Evolutionary conservation across 1,284 basidiomycete species (phyloP), one percentile per base, ranked within the genome.

Genomic region (Heliocybe sulcata): DNA sequence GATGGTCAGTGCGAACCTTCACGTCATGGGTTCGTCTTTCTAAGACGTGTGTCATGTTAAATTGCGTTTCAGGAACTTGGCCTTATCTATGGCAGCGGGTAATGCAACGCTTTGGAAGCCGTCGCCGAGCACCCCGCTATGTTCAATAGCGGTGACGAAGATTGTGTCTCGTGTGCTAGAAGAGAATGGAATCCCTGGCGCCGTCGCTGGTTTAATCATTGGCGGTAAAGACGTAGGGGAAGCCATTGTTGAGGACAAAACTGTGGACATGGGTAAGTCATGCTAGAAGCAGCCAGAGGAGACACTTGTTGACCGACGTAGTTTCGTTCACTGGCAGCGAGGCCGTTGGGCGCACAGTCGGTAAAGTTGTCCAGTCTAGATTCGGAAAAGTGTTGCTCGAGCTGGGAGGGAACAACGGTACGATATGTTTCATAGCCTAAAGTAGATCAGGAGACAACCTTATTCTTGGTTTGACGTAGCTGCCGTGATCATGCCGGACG

Each of bases 101-200:
- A 98, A 98, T 69, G 85, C 92, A 1, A 95, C 93, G 0, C 74
- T 98, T 48, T 98, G 94, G 94, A 98, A 98, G 68, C 94, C 94
- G 1, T 90, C 92, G 0, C 92, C 90, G 0, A 90, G 83, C 2
- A 98, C 95, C 0, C 89, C 94, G 1, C 72, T 96, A 45, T 93
- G 84, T 65, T 80, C 93, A 11, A 90, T 98, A 56, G 94, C 94
- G 0, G 82, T 92, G 12, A 94, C 91, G 31, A 87, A 85, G 65
- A 90, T 98, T 61, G 77, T 98, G 45, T 77, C 90, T 19, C 69
- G 75, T 25, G 90, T 98, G 10, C 75, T 98, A 53, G 88, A 95
- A 71, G 77, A 73, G 56, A 93, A 97, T 66, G 82, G 81, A 23
- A 73, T 97, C 11, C 88, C 92, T 2, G 90, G 90, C 1, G 92